Evolutionary conservation across 768 basidiomycete species (phyloP).

Genomic region (Termitomyces titanicus): DNA sequence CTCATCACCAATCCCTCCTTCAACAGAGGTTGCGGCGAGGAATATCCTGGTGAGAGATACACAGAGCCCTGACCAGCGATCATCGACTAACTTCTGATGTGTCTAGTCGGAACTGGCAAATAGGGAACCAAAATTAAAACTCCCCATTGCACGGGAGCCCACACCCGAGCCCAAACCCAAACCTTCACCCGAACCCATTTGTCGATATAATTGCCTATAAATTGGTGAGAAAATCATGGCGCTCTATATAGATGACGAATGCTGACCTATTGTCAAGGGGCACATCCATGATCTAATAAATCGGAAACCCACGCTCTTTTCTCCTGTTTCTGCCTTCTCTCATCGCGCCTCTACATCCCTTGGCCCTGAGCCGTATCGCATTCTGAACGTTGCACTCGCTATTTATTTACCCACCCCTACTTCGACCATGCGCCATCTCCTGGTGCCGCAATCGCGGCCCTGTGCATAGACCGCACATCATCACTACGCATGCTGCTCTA

Average conservation of each 20-base stretch:
- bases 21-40: conserved; percentile 19
- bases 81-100: background rate
- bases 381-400: no score
- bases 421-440: background rate
- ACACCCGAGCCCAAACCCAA: conserved; percentile 3
- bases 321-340: background rate
- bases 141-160: conserved; percentile 11
- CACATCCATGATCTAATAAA: no score
- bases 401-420: no score
- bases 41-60: background rate
- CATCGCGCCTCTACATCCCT: background rate
- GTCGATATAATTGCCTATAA: conserved; percentile 11
- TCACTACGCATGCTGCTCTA: background rate
- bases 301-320: background rate
- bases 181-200: conserved; percentile 12
- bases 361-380: background rate
- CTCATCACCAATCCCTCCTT: conserved; percentile 27
- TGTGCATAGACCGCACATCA: background rate
- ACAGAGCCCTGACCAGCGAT: background rate
- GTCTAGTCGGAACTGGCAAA: background rate
- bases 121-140: background rate
- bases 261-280: background rate
- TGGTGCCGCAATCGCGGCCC: background rate
- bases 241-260: background rate
- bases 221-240: background rate